These are phyloP conservation scores for Umbilicus rupestris DNA, from an alignment of 164 flowering plant genomes.

Conservation along the genomic window DNA sequence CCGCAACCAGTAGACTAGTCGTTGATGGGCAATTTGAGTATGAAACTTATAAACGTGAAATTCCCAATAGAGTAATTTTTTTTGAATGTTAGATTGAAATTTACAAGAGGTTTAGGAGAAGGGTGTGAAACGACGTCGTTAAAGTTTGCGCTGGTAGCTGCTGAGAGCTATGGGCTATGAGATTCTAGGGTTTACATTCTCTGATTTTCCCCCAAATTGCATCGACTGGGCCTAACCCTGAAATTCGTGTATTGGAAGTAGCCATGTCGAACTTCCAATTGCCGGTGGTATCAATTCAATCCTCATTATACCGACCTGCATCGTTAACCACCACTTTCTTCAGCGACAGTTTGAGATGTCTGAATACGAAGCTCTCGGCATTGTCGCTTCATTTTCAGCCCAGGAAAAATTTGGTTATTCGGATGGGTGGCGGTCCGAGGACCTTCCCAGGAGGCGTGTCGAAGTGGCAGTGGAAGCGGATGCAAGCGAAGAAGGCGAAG, in stretches of 20 bases:
- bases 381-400: background rate
- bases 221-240: background rate
- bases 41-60: too few species aligned
- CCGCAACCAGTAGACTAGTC: too few species aligned
- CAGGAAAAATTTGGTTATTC: background rate
- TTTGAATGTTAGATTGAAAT: too few species aligned
- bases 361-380: background rate
- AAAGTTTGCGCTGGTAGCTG: too few species aligned
- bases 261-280: background rate
- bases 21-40: too few species aligned
- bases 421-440: slow-evolving; percentile 6
- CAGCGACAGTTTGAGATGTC: background rate
- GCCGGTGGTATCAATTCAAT: background rate
- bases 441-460: background rate
- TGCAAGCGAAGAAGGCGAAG: slow-evolving; percentile 8
- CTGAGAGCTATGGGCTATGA: too few species aligned
- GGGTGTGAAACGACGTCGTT: too few species aligned
- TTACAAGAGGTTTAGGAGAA: too few species aligned
- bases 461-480: slow-evolving; percentile 9
- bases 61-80: too few species aligned
- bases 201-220: too few species aligned
- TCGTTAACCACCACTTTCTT: background rate
- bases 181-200: too few species aligned
- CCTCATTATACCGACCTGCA: background rate
- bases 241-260: background rate